These are phyloP conservation scores for Chrysanthemum lavandulifolium DNA, from an alignment of 129 eudicot genomes.

Conservation along the genomic window DNA sequence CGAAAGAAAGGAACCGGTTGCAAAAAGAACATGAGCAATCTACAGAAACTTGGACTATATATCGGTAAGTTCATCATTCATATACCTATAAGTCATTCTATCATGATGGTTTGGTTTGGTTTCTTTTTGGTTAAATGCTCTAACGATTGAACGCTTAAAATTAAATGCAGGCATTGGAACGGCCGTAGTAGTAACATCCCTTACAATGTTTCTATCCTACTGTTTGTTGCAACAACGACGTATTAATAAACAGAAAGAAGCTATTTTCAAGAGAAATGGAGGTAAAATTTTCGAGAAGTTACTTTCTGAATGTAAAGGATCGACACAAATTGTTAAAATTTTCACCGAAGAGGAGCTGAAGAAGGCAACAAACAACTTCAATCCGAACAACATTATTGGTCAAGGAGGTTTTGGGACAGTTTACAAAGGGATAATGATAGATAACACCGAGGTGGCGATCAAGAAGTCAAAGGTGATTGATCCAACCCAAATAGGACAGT, in stretches of 20 bases:
- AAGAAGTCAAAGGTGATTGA: constrained; percentile 29
- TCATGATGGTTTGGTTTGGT: too few relatives aligned
- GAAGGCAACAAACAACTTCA: constrained; percentile 29
- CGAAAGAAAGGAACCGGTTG: constrained; percentile 14
- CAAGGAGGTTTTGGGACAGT: constrained; percentile 27
- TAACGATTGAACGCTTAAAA: too few relatives aligned
- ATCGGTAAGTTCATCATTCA: constrained; percentile 7
- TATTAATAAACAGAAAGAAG: constrained; percentile 22
- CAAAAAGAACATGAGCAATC: neutral
- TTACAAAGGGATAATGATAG: constrained; percentile 22
- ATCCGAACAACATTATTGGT: constrained; percentile 15
- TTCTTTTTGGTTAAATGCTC: too few relatives aligned
- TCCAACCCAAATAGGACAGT: constrained; percentile 24
- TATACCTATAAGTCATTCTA: neutral
- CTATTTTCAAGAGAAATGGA: constrained; percentile 26
- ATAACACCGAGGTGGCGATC: constrained; percentile 23
- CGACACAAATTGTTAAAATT: constrained; percentile 18
- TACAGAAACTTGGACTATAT: constrained; percentile 24
- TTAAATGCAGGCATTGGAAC: constrained; percentile 17
- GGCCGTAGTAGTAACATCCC: constrained; percentile 11
- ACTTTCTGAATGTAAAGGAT: constrained; percentile 22
- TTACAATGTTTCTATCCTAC: constrained; percentile 20
- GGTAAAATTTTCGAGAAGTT: constrained; percentile 28
- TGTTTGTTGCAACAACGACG: constrained; percentile 21
- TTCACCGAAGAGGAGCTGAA: constrained; percentile 27